Evolutionary conservation across 148 eudicot genomes (phyloP), one percentile per base, ranked within the genome.

Genomic region (Pharnaceum exiguum): DNA sequence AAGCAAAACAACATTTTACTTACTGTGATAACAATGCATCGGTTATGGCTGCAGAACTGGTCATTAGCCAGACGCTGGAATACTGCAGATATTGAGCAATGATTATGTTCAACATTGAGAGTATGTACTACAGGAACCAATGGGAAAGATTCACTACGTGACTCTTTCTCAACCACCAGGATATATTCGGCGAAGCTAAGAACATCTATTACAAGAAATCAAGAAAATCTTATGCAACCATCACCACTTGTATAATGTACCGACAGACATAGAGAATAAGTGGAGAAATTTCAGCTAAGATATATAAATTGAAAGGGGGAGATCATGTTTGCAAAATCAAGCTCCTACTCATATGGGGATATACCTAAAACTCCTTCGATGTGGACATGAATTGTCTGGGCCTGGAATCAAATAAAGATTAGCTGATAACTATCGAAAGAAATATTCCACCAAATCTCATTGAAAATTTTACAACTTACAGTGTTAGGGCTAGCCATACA

Each of bases 151-250:
- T n/a, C 4, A 1, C 11, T 72, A 93, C 96, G 96, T 78, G 96
- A 88, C 75, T 93, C 99, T 58, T 93, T 93, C 72, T 93, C 99
- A 54, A 93, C 83, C 33, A 89, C 77, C 64, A 93, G 79, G 74
- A 93, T 80, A 73, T 88, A 93, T 53, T 78, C 72, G 43, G 96
- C 84, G 68, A 83, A 77, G 68, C 86, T 79, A 45, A 83, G 62
- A 33, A 93, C 75, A 81, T 85, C 90, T 93, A 44, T 46, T 48
- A 50, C 38, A 51, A 68, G 61, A 24, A 58, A 67, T 65, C 55
- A 68, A 63, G 67, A 33, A 54, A 68, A n/a, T 24, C 38, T 10
- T 33, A 55, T 38, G 43, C 15, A 49, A 33, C 24, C 32, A 21
- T 27, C 36, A 40, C 16, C 33, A 33, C 46, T 59, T 30, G 0